Percentiles rank a stretch among this genome's conserved stretches.
phyloP scores from a whole-genome alignment of 73 alveolate genomes.

The Paramecium tetraurelia region DNA sequence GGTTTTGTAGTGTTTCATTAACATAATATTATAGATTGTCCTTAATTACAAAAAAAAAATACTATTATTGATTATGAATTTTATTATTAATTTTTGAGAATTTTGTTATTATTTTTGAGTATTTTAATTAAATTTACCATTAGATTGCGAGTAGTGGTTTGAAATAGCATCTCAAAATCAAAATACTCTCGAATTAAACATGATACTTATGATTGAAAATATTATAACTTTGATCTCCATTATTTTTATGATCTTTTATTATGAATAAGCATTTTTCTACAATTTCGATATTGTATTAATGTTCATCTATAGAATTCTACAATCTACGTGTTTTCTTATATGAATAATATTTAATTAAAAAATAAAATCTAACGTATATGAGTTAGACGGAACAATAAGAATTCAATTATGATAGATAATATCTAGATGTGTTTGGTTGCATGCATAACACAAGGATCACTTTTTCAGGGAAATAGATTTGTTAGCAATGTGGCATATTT shows the following conservation, averaged over 20 bases:
- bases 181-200: no score
- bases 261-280: no score
- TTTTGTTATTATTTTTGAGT: no score
- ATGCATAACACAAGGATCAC: background rate
- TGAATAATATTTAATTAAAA: background rate
- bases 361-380: constrained; percentile 25
- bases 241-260: no score
- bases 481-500: constrained; percentile 9
- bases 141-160: background rate
- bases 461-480: background rate
- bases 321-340: background rate
- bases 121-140: no score
- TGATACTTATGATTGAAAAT: background rate
- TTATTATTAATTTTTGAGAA: no score
- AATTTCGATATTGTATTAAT: background rate
- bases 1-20: no score
- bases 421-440: constrained; percentile 17
- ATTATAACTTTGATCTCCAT: no score
- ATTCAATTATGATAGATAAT: background rate
- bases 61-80: no score
- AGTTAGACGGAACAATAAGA: background rate
- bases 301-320: background rate
- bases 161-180: no score
- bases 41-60: no score
- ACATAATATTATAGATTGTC: background rate